A percentile compares a stretch with the other conserved stretches of the same genome.
Conservation (phyloP, 495 filamentous ascomycete genomes). For the Filosporella fistucella region DNA sequence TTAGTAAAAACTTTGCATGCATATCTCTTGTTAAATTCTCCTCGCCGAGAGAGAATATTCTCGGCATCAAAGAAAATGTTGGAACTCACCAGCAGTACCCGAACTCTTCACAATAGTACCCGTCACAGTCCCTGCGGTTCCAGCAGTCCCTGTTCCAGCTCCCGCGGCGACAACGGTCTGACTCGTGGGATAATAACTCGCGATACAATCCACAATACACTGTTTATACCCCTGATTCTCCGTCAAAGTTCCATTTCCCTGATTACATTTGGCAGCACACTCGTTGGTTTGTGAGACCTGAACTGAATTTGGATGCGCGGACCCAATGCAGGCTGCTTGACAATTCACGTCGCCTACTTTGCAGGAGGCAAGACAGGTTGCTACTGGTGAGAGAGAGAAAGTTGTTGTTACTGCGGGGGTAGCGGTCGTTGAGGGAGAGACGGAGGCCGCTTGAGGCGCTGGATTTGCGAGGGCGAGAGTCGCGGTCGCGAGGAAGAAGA, state of each 20-base stretch:
- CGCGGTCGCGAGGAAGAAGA: background rate
- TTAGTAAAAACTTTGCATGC: too few species aligned
- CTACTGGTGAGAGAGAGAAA: background rate
- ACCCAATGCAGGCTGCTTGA: slow-evolving; percentile 1
- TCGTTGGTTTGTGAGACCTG: background rate
- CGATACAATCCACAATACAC: background rate
- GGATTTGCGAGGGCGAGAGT: background rate
- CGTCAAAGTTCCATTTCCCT: background rate
- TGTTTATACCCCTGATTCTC: background rate
- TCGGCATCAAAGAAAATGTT: too few species aligned
- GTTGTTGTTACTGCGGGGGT: background rate
- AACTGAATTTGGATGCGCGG: background rate
- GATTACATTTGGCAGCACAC: background rate
- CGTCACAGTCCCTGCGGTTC: background rate
- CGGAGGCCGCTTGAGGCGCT: too few species aligned
- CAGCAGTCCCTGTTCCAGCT: background rate
- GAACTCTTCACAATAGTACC: too few species aligned
- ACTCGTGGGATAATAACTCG: background rate
- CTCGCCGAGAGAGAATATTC: too few species aligned
- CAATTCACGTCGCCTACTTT: slow-evolving; percentile 3
- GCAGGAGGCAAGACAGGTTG: background rate
- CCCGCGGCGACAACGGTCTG: background rate
- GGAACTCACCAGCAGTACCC: too few species aligned
- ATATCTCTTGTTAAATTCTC: too few species aligned
- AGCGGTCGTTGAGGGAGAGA: too few species aligned